Evolutionary conservation across 176 grass and related monocot genomes (phyloP).

Genomic region (Phoenix dactylifera): DNA sequence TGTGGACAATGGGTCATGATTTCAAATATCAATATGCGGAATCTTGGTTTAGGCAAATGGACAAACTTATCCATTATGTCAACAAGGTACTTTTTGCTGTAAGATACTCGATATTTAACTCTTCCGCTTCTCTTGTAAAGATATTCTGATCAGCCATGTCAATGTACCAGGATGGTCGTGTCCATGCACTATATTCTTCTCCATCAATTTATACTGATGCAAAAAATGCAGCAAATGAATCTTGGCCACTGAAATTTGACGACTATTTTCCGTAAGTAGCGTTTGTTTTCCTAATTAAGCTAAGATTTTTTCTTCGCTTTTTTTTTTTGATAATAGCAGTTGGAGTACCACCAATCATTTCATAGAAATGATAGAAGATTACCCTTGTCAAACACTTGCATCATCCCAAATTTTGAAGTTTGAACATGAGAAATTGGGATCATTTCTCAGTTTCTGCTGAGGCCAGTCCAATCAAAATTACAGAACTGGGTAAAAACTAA

Average conservation of each 20-base stretch:
- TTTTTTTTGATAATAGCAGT: too few species aligned
- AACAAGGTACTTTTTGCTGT: constrained; percentile 58
- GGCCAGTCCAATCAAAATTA: too few species aligned
- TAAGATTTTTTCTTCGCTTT: too few species aligned
- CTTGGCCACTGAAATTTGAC: constrained; percentile 80
- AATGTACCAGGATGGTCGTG: constrained; percentile 58
- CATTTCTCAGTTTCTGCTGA: too few species aligned
- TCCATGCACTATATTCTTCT: constrained; percentile 83
- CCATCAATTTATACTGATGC: constrained; percentile 88
- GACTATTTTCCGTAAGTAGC: constrained; percentile 81
- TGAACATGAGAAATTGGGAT: too few species aligned
- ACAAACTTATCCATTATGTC: constrained; percentile 80
- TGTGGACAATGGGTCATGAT: constrained; percentile 98
- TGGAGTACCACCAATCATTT: too few species aligned
- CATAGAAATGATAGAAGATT: too few species aligned
- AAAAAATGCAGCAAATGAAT: constrained; percentile 65
- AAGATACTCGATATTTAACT: background rate
- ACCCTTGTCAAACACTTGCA: too few species aligned
- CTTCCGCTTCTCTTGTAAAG: background rate
- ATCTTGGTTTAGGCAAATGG: constrained; percentile 94
- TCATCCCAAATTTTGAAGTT: too few species aligned
- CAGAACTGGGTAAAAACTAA: too few species aligned
- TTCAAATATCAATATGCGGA: constrained; percentile 89
- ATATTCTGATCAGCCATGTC: too few species aligned
- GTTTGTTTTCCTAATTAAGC: background rate